phyloP scores from a whole-genome alignment of 768 basidiomycete genomes.

The Suillus weaverae region DNA sequence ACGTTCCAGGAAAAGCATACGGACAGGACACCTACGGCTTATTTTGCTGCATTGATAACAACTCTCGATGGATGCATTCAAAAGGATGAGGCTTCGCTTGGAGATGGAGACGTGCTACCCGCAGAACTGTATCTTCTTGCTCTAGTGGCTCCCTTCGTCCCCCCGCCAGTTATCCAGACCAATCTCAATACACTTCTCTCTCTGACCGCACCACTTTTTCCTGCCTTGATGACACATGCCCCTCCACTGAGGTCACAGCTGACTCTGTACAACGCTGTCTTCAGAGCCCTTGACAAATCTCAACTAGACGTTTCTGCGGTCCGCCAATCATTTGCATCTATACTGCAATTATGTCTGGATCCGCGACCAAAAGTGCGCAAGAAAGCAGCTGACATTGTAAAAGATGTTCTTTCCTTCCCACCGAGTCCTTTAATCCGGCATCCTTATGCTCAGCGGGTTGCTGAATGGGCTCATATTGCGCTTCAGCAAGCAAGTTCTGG shows the following conservation, averaged over 20 bases:
- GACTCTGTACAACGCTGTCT: conserved; percentile 66
- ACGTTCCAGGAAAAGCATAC: conserved; percentile 70
- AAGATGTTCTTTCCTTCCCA: conserved; percentile 72
- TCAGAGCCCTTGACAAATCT: conserved; percentile 68
- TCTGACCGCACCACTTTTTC: conserved; percentile 79
- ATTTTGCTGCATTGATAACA: conserved; percentile 89
- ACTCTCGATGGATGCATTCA: conserved; percentile 78
- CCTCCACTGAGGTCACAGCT: conserved; percentile 87
- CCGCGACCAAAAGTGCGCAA: conserved; percentile 92
- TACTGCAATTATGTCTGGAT: conserved; percentile 83
- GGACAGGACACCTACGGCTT: conserved; percentile 79
- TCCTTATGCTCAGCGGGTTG: conserved; percentile 81
- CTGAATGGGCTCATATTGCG: conserved; percentile 73
- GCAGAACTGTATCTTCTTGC: conserved; percentile 40
- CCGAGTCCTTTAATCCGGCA: conserved; percentile 77
- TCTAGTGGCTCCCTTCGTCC: conserved; percentile 45
- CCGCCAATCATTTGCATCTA: conserved; percentile 81
- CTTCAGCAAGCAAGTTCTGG: conserved; percentile 66
- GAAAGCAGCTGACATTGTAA: conserved; percentile 83
- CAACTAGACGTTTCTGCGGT: conserved; percentile 67
- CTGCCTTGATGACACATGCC: conserved; percentile 59
- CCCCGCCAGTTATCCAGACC: conserved; percentile 76
- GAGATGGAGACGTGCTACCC: conserved; percentile 55
- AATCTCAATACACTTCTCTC: conserved; percentile 71
- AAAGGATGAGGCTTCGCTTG: conserved; percentile 62